Conservation (phyloP, 805 yeast species). For the Candida broadrunensis region DNA sequence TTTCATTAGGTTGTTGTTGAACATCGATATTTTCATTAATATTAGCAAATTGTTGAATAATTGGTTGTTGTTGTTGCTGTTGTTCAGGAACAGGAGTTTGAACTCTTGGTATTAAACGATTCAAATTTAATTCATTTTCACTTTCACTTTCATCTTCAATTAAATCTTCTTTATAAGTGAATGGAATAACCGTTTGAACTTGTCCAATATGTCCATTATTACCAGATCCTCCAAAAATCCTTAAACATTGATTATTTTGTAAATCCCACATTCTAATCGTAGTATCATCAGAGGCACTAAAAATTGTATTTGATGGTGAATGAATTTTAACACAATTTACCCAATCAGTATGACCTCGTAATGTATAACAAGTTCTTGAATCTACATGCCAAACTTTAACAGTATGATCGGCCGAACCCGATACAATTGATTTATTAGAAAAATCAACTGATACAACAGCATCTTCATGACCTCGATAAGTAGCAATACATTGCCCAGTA, state of each 20-base stretch:
- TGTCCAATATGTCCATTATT: conserved; percentile 89
- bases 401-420: conserved; percentile 90
- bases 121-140: conserved; percentile 27
- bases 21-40: neutral
- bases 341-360: conserved; percentile 91
- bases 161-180: conserved; percentile 63
- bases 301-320: conserved; percentile 70
- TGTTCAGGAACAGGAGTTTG: neutral
- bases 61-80: neutral
- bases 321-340: conserved; percentile 89
- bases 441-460: conserved; percentile 85
- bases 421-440: conserved; percentile 73
- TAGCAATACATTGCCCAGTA: conserved; percentile 90
- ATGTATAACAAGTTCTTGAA: conserved; percentile 84
- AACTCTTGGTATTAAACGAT: conserved; percentile 10
- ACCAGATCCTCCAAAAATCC: conserved; percentile 72
- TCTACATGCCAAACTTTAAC: conserved; percentile 97
- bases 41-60: neutral
- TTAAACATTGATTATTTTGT: conserved; percentile 70
- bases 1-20: neutral
- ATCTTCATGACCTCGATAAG: conserved; percentile 89
- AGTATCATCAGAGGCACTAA: conserved; percentile 87
- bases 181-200: conserved; percentile 88
- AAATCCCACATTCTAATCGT: conserved; percentile 96
- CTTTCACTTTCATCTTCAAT: conserved; percentile 45